Evolutionary conservation across 2,329 filamentous ascomycete species (phyloP).

Genomic region (Fusarium vanettenii): DNA sequence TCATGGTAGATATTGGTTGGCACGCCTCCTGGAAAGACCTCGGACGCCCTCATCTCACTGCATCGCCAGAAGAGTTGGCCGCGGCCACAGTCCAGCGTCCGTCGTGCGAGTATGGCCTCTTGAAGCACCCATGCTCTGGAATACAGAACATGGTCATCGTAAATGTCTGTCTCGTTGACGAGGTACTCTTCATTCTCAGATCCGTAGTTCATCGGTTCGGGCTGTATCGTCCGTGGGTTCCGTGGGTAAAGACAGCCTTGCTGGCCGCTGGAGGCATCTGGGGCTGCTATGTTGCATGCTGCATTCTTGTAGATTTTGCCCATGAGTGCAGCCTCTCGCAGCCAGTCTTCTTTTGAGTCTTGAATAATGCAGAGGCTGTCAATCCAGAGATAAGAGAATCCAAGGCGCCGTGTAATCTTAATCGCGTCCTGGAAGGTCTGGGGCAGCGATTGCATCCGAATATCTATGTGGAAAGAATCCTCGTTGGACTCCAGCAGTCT

Average conservation of each 20-base stretch:
- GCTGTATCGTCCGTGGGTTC: background rate
- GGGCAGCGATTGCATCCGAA: background rate
- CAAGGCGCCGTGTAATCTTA: background rate
- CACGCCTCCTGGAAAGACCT: background rate
- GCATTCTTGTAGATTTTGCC: background rate
- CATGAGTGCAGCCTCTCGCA: background rate
- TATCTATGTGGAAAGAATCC: background rate
- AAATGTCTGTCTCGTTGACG: background rate
- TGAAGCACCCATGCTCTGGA: background rate
- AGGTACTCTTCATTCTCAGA: background rate
- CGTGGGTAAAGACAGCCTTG: background rate
- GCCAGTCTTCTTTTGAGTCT: background rate
- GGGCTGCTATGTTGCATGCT: background rate
- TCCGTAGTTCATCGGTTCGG: background rate
- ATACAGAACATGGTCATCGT: background rate
- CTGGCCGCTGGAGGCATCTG: background rate
- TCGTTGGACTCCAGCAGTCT: background rate
- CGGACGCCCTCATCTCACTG: background rate
- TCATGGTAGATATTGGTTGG: background rate
- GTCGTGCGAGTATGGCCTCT: background rate
- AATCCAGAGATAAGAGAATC: background rate
- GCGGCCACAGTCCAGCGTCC: background rate
- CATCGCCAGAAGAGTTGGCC: background rate
- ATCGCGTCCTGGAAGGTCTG: background rate
- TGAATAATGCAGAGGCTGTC: background rate